Percentiles rank a stretch among this genome's conserved stretches.
Conservation (phyloP, 305 asterid species). For the Ajuga reptans region DNA sequence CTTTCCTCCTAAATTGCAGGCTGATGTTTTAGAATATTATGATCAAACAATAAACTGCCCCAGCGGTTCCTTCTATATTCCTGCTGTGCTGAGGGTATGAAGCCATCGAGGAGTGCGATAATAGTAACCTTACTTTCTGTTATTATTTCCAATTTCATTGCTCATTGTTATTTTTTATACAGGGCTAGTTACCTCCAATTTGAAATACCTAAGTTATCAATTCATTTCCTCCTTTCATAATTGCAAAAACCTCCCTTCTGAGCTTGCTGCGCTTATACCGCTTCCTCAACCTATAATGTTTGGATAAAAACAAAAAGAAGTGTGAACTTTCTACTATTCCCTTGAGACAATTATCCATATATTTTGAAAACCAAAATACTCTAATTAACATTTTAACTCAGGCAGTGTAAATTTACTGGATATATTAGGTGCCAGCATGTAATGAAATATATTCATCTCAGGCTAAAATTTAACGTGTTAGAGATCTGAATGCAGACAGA, state of each 20-base stretch:
- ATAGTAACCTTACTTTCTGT: constrained; percentile 5
- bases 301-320: not conserved
- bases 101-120: constrained; percentile 15
- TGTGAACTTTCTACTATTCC: not conserved
- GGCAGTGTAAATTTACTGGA: not conserved
- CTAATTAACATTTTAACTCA: not conserved
- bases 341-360: not conserved
- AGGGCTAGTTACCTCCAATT: constrained; percentile 1
- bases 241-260: not conserved
- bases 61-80: constrained; percentile 78
- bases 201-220: constrained; percentile 1
- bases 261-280: not conserved
- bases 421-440: not conserved
- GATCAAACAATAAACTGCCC: constrained; percentile 85
- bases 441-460: not conserved
- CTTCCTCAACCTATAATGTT: not conserved
- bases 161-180: not conserved
- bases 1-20: constrained; percentile 48
- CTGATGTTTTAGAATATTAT: constrained; percentile 91
- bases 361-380: not conserved
- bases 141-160: constrained; percentile 7
- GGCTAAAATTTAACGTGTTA: not conserved
- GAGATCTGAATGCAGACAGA: not conserved
- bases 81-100: constrained; percentile 92
- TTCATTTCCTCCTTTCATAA: not conserved